Evolutionary conservation across 257 asterid species (phyloP).

Genomic region (Jacaranda mimosifolia): DNA sequence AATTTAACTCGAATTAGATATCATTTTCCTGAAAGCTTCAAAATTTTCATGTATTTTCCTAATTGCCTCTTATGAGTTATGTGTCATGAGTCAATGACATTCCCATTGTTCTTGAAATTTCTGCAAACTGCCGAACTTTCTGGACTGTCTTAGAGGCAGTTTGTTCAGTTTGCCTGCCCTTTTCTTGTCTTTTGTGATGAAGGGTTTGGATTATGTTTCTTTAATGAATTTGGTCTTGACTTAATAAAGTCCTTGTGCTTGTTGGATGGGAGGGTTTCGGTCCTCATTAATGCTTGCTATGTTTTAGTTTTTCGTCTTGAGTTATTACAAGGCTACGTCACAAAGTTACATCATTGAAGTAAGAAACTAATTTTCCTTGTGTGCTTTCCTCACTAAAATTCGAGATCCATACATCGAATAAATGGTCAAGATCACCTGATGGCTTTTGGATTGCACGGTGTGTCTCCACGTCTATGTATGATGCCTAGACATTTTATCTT

Average conservation of each 20-base stretch:
- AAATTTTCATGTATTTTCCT: neutral
- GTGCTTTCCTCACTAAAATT: neutral
- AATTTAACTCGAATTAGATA: neutral
- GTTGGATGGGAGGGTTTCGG: conserved; percentile 6
- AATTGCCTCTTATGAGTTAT: neutral
- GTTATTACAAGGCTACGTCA: neutral
- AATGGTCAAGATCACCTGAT: neutral
- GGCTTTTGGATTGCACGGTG: neutral
- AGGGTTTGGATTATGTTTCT: neutral
- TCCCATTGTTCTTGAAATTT: neutral
- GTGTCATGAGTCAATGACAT: neutral
- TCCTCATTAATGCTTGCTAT: neutral
- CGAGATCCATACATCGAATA: neutral
- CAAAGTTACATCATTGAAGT: neutral
- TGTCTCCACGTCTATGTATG: neutral
- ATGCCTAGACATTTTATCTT: neutral
- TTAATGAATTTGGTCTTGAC: neutral
- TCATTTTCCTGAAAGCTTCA: neutral
- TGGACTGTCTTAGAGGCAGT: neutral
- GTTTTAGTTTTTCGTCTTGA: neutral
- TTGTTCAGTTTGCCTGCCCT: neutral
- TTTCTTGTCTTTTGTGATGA: neutral
- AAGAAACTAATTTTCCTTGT: neutral
- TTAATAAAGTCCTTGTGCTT: neutral
- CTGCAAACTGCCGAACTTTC: neutral